These are phyloP conservation scores for Agroathelia rolfsii DNA, from an alignment of 1,284 basidiomycete species.

Conservation along the genomic window DNA sequence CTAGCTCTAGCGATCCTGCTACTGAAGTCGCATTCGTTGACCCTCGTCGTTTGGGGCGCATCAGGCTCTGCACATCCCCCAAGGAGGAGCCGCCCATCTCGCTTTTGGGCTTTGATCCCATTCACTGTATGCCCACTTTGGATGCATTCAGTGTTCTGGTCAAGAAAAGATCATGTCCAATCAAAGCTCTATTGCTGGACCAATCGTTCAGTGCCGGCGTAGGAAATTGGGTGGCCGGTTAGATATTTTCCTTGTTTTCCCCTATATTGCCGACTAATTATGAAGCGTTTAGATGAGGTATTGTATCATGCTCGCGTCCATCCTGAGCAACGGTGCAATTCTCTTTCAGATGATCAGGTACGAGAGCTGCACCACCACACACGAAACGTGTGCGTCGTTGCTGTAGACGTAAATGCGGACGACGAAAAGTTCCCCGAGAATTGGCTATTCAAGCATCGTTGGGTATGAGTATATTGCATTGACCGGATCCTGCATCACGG, in stretches of 20 bases:
- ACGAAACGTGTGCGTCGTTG: slow-evolving; percentile 47
- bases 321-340: slow-evolving; percentile 61
- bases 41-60: slow-evolving; percentile 63
- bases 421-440: slow-evolving; percentile 56
- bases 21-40: slow-evolving; percentile 56
- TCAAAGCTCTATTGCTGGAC: slow-evolving; percentile 74
- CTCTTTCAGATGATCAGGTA: slow-evolving; percentile 43
- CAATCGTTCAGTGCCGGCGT: slow-evolving; percentile 77
- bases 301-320: slow-evolving; percentile 73
- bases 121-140: slow-evolving; percentile 60
- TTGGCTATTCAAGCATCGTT: slow-evolving; percentile 67
- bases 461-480: slow-evolving; percentile 34
- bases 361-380: slow-evolving; percentile 47
- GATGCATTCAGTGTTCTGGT: slow-evolving; percentile 46
- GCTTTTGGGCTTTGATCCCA: slow-evolving; percentile 69
- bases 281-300: slow-evolving; percentile 80
- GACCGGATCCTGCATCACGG: slow-evolving; percentile 4
- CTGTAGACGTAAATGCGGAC: slow-evolving; percentile 70
- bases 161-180: slow-evolving; percentile 53
- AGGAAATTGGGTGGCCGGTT: slow-evolving; percentile 80
- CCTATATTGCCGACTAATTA: no score
- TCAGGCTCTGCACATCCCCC: slow-evolving; percentile 55
- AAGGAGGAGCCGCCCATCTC: slow-evolving; percentile 60
- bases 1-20: slow-evolving; percentile 16
- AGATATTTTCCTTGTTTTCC: no score